Evolutionary conservation across 2,329 filamentous ascomycete genomes (phyloP).

Genomic region (Fusarium mangiferae): DNA sequence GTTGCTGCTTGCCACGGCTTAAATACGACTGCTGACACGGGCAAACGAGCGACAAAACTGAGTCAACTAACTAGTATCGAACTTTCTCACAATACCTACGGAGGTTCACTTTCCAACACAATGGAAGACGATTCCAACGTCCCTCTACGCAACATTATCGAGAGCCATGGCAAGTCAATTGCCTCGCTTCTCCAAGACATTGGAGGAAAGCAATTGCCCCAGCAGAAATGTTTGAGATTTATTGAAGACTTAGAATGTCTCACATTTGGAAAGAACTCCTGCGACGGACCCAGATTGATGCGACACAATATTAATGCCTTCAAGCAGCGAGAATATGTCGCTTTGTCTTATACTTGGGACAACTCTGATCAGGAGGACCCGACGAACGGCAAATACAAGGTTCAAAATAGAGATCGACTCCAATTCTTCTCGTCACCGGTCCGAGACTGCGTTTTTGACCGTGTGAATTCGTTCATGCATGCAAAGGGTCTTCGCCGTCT

Average conservation of each 20-base stretch:
- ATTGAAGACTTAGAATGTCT: background rate
- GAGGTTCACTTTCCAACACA: too few relatives aligned
- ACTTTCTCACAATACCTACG: too few relatives aligned
- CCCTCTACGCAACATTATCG: background rate
- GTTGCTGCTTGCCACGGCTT: background rate
- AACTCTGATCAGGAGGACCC: background rate
- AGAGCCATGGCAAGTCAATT: background rate
- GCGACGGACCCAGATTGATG: background rate
- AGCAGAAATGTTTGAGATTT: background rate
- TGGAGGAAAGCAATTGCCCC: background rate
- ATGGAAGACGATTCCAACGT: background rate
- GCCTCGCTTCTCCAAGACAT: background rate
- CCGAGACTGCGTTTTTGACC: slow-evolving; percentile 1
- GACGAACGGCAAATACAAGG: background rate
- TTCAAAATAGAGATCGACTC: background rate
- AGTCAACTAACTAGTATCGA: too few relatives aligned
- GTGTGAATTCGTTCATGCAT: background rate
- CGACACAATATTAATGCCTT: background rate
- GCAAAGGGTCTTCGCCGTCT: background rate
- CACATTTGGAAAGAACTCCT: background rate
- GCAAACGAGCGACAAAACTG: too few relatives aligned
- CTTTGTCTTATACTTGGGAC: background rate
- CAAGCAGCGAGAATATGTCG: background rate
- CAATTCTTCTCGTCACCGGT: background rate
- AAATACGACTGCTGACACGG: background rate